Evolutionary conservation across 2,329 filamentous ascomycete genomes (phyloP).

Genomic region (Paraconiothyrium brasiliense): DNA sequence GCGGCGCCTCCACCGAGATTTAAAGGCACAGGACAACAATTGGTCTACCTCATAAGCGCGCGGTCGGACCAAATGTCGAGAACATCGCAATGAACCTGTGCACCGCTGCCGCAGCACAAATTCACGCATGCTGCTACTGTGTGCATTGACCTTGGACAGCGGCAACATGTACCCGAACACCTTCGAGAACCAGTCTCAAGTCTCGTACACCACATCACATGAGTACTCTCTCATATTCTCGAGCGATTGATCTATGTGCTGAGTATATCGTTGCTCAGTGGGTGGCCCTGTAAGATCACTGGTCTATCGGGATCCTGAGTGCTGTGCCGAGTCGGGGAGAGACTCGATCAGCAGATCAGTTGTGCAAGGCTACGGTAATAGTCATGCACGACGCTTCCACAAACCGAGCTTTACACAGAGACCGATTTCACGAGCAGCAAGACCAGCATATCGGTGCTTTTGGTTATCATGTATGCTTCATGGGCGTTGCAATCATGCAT

Average conservation of each 20-base stretch:
- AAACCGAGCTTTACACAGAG: too few relatives aligned
- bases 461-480: too few relatives aligned
- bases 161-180: neutral
- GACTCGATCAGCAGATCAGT: too few relatives aligned
- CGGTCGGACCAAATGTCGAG: neutral
- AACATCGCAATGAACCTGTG: neutral
- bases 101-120: neutral
- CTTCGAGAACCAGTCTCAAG: neutral
- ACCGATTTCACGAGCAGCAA: too few relatives aligned
- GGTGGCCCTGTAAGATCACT: too few relatives aligned
- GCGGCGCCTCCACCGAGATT: neutral
- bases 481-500: too few relatives aligned
- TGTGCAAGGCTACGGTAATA: too few relatives aligned
- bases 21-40: neutral
- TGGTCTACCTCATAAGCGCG: neutral
- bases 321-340: too few relatives aligned
- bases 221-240: neutral
- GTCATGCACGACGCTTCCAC: too few relatives aligned
- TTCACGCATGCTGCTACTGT: neutral
- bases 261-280: neutral
- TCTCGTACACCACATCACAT: neutral
- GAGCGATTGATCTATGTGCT: neutral
- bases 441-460: too few relatives aligned
- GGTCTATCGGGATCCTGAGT: too few relatives aligned
- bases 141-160: too few relatives aligned